Conservation (phyloP, 164 flowering plant species). For the Houttuynia cordata region DNA sequence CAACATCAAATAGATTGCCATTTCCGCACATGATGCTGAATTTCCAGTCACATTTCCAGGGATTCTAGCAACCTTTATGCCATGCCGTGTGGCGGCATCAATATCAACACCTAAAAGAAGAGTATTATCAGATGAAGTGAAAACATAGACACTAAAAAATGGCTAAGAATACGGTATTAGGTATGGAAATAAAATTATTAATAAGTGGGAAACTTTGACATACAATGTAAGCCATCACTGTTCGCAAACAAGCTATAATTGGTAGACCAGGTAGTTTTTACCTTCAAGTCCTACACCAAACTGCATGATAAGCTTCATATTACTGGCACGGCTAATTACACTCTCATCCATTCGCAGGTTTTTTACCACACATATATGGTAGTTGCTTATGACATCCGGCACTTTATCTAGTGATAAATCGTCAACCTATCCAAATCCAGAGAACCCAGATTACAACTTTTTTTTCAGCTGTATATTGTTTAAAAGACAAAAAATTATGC, state of each 20-base stretch:
- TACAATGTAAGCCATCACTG: background rate
- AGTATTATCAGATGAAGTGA: background rate
- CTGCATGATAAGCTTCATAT: constrained; percentile 83
- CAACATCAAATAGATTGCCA: constrained; percentile 79
- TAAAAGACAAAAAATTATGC: no score
- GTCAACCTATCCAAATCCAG: constrained; percentile 47
- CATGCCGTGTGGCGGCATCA: constrained; percentile 62
- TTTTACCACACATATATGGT: constrained; percentile 66
- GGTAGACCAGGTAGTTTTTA: constrained; percentile 6
- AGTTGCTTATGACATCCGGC: constrained; percentile 46
- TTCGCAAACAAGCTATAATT: background rate
- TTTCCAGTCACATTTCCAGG: constrained; percentile 66
- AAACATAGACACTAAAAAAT: background rate
- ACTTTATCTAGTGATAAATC: constrained; percentile 50
- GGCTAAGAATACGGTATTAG: background rate
- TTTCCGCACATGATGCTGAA: constrained; percentile 87
- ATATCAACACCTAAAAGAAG: constrained; percentile 57
- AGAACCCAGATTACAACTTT: background rate
- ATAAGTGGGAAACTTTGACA: background rate
- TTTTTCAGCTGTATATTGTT: background rate
- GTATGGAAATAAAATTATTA: background rate
- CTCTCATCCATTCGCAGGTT: constrained; percentile 37
- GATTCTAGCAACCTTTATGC: constrained; percentile 85
- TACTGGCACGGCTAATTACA: constrained; percentile 49
- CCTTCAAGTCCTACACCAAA: constrained; percentile 95